Evolutionary conservation across 2,329 filamentous ascomycete genomes (phyloP), one percentile per base, ranked within the genome.

Genomic region (Zalaria sp.): DNA sequence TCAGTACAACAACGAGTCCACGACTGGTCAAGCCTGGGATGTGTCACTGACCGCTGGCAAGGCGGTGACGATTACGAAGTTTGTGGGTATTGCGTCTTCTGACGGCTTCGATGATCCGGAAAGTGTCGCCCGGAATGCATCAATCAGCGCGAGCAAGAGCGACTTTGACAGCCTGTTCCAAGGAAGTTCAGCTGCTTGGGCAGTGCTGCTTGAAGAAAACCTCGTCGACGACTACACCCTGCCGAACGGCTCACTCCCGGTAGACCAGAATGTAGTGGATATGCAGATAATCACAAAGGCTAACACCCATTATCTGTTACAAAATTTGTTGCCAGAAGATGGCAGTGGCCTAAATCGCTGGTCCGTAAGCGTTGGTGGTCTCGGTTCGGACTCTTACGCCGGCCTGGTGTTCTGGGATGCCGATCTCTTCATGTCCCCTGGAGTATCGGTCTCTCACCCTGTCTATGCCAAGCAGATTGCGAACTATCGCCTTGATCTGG

Each of bases 361-460:
- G 46, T 81, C 78, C 48, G 73, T 83, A 38, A 65, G 76, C 2
- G 80, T 83, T n/a, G 77, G 79, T 43, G 80, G 80, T 0, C 57
- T 83, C 25, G 73, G 69, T 0, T 79, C 77, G 4, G 77, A 81
- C 47, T 79, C 74, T 5, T 84, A 84, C 49, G 80, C 66, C 25
- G 79, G 79, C 0, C 60, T 69, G 51, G 66, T 79, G n/a, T 79
- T 79, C 53, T 80, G 76, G 76, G 76, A 79, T 57, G 71, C 72
- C 9, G 76, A 79, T 54, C 65, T 79, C 3, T 81, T 77, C 75
- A 80, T 81, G 73, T 72, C 77, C 28, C 79, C 79, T 4, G 78
- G 78, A 5, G 57, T 83, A 6, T 73, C 79, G 9, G 66, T 78
- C 2, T 69, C 77, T 1, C 75, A 78, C 51, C 80, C 80, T 1